Conservation (phyloP, 2,329 filamentous ascomycete genomes). For the Malbranchea cinnamomea region DNA sequence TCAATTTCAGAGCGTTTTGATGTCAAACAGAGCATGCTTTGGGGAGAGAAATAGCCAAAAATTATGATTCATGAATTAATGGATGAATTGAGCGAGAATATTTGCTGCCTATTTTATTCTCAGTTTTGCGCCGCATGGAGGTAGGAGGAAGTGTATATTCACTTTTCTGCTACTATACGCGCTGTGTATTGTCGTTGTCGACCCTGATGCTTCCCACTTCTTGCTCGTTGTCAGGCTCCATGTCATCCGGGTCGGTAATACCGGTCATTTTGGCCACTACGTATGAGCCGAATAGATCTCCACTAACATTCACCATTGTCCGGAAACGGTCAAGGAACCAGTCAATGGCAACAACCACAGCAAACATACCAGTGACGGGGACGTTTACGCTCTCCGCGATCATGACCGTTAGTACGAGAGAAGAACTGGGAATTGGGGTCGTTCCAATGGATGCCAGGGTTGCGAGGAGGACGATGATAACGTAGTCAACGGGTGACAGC, state of each 20-base stretch:
- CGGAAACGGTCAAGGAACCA: slow-evolving; percentile 44
- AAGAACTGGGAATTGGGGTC: slow-evolving; percentile 39
- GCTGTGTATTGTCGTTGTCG: too few relatives aligned
- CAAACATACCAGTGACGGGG: slow-evolving; percentile 35
- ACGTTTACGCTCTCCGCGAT: slow-evolving; percentile 34
- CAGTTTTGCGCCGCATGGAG: too few relatives aligned
- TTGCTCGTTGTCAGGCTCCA: too few relatives aligned
- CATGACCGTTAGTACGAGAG: slow-evolving; percentile 38
- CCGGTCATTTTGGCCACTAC: slow-evolving; percentile 28
- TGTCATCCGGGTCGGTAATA: slow-evolving; percentile 15
- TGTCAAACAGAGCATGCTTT: too few relatives aligned
- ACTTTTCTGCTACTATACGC: too few relatives aligned
- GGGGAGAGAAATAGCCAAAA: too few relatives aligned
- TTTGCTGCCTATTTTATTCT: too few relatives aligned
- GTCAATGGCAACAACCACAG: slow-evolving; percentile 39
- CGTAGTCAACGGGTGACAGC: slow-evolving; percentile 32
- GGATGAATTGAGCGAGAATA: too few relatives aligned
- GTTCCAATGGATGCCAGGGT: slow-evolving; percentile 40
- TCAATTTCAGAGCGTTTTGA: too few relatives aligned
- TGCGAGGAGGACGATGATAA: slow-evolving; percentile 35
- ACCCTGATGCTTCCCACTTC: too few relatives aligned
- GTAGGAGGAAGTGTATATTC: too few relatives aligned
- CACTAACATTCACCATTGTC: slow-evolving; percentile 36
- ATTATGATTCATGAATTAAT: too few relatives aligned
- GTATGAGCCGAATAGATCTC: slow-evolving; percentile 33